These are phyloP conservation scores for Neofusicoccum sp. DNA, from an alignment of 2,329 filamentous ascomycete species.

Conservation along the genomic window DNA sequence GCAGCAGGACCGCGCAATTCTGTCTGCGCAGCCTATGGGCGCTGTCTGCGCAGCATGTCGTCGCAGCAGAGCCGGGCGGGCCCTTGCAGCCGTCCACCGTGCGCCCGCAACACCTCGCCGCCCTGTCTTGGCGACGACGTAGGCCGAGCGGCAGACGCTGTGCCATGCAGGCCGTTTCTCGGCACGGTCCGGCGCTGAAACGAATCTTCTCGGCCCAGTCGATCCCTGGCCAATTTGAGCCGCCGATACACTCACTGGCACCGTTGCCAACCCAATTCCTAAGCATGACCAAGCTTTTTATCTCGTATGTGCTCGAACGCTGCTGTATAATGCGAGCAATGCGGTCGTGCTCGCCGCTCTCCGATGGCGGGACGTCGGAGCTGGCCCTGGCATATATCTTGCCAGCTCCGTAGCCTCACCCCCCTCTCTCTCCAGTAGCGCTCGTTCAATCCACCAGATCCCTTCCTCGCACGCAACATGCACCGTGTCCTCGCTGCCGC, in stretches of 20 bases:
- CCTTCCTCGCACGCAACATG: constrained; percentile 1
- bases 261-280: constrained; percentile 1
- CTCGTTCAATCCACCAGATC: not conserved
- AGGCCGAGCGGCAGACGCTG: constrained; percentile 7
- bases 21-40: not conserved
- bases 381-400: not conserved
- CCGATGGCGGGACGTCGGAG: constrained; percentile 1
- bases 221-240: constrained; percentile 4
- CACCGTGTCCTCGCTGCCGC: constrained; percentile 12
- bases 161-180: constrained; percentile 1
- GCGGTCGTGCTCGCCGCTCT: not conserved
- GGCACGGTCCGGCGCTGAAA: constrained; percentile 15
- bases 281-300: constrained; percentile 9
- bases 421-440: not conserved
- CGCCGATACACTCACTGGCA: not conserved
- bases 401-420: not conserved
- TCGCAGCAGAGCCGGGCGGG: not conserved
- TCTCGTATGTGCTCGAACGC: constrained; percentile 1
- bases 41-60: not conserved
- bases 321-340: not conserved
- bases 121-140: not conserved
- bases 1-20: not conserved
- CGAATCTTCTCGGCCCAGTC: constrained; percentile 1
- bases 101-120: not conserved
- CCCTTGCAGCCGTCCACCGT: not conserved